Percentiles rank a stretch among this genome's conserved stretches.
Conservation (phyloP, 2,329 filamentous ascomycete species). For the Exophiala oligosperma region DNA sequence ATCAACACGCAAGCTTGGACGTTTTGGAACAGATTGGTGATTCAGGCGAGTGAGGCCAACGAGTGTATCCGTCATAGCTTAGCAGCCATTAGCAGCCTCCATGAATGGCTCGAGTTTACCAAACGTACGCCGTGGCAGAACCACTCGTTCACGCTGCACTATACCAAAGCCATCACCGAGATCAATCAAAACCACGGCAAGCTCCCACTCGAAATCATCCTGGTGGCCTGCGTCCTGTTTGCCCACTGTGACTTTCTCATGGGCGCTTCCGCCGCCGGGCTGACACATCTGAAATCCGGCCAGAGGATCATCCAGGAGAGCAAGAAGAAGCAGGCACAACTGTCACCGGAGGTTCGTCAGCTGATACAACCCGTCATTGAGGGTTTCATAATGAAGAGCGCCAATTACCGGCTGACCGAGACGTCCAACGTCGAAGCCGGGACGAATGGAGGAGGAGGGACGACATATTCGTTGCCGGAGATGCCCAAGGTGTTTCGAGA, state of each 20-base stretch:
- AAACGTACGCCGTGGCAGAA: slow-evolving; percentile 22
- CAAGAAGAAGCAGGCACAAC: slow-evolving; percentile 7
- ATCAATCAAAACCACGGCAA: slow-evolving; percentile 17
- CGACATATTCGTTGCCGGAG: slow-evolving; percentile 13
- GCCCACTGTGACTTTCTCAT: slow-evolving; percentile 22
- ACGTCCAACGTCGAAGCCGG: neutral
- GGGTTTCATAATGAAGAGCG: slow-evolving; percentile 18
- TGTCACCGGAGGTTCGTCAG: slow-evolving; percentile 12
- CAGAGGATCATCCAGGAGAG: slow-evolving; percentile 18
- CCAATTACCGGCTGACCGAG: slow-evolving; percentile 14
- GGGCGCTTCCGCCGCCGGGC: slow-evolving; percentile 17
- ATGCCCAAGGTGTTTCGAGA: slow-evolving; percentile 20
- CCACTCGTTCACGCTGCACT: slow-evolving; percentile 16
- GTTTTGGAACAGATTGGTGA: slow-evolving; percentile 17
- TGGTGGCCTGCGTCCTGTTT: slow-evolving; percentile 20
- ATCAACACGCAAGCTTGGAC: slow-evolving; percentile 10
- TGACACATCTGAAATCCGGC: slow-evolving; percentile 18
- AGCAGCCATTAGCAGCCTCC: slow-evolving; percentile 20
- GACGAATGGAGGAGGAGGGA: slow-evolving; percentile 1
- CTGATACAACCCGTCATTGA: slow-evolving; percentile 19
- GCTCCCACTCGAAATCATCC: slow-evolving; percentile 19
- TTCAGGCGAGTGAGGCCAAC: slow-evolving; percentile 16
- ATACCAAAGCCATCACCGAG: slow-evolving; percentile 20
- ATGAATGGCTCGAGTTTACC: slow-evolving; percentile 21
- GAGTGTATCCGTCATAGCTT: slow-evolving; percentile 15